phyloP scores from a whole-genome alignment of 108 stramenopile species.

The Chaetoceros tenuissimus region DNA sequence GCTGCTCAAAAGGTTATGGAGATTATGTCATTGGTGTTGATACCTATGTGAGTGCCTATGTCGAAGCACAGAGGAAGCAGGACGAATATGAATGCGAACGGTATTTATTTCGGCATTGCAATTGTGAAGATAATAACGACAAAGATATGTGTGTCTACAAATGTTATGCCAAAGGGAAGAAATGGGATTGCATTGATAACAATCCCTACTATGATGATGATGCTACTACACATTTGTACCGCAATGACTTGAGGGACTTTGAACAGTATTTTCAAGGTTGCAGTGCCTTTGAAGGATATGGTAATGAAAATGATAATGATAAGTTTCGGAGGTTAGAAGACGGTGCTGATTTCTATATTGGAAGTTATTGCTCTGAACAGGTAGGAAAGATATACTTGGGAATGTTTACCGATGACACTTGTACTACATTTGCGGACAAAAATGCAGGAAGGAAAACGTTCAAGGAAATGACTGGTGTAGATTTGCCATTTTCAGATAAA shows the following conservation, averaged over 20 bases:
- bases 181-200: constrained; percentile 3
- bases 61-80: constrained; percentile 34
- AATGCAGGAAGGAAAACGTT: constrained; percentile 25
- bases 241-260: constrained; percentile 7
- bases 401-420: constrained; percentile 51
- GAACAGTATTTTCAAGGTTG: constrained; percentile 25
- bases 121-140: background rate
- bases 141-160: constrained; percentile 9
- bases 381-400: constrained; percentile 49
- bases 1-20: constrained; percentile 57
- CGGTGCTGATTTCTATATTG: constrained; percentile 35
- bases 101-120: background rate
- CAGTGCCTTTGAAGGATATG: constrained; percentile 11
- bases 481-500: constrained; percentile 13
- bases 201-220: constrained; percentile 13
- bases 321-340: constrained; percentile 5
- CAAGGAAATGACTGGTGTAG: constrained; percentile 16
- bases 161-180: constrained; percentile 1
- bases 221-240: background rate
- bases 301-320: constrained; percentile 7
- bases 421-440: constrained; percentile 41
- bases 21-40: constrained; percentile 82
- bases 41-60: constrained; percentile 61
- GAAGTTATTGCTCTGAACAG: constrained; percentile 48
- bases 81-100: constrained; percentile 44